A percentile compares a stretch with the other conserved stretches of the same genome.
Conservation (phyloP, 768 basidiomycete genomes). For the Mycena albidolilacea region DNA sequence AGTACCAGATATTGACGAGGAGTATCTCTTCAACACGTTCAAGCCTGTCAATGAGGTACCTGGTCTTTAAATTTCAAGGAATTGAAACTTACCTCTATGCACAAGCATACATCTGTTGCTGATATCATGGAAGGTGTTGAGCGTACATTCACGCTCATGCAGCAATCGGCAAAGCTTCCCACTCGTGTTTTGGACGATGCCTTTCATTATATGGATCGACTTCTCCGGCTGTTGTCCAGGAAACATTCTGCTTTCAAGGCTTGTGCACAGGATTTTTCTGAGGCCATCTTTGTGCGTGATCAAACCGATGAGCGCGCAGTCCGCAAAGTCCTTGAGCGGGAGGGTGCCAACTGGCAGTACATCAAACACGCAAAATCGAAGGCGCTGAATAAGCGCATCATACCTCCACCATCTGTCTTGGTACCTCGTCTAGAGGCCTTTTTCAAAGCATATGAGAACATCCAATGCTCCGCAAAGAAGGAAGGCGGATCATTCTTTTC, state of each 20-base stretch:
- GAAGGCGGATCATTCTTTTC: constrained; percentile 5
- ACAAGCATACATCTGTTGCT: not conserved
- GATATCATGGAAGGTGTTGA: not conserved
- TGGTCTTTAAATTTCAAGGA: no score
- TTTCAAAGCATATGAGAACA: constrained; percentile 5
- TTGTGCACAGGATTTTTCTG: constrained; percentile 10
- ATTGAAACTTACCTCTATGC: no score
- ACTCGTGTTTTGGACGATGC: constrained; percentile 22
- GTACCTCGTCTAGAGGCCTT: not conserved
- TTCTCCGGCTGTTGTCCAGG: constrained; percentile 16
- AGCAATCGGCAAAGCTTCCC: not conserved
- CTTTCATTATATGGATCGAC: constrained; percentile 29
- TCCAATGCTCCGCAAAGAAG: constrained; percentile 18
- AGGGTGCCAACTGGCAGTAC: constrained; percentile 12
- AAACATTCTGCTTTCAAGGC: constrained; percentile 26
- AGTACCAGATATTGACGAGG: not conserved
- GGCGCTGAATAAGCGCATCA: constrained; percentile 6
- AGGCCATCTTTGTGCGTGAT: constrained; percentile 25
- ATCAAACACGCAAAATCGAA: not conserved
- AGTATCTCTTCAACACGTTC: no score
- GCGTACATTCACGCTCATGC: not conserved
- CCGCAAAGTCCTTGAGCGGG: not conserved
- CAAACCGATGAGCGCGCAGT: not conserved
- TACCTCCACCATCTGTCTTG: not conserved
- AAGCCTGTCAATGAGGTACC: no score